These are phyloP conservation scores for Tephrocybe sp. DNA, from an alignment of 768 basidiomycete genomes.

Conservation along the genomic window DNA sequence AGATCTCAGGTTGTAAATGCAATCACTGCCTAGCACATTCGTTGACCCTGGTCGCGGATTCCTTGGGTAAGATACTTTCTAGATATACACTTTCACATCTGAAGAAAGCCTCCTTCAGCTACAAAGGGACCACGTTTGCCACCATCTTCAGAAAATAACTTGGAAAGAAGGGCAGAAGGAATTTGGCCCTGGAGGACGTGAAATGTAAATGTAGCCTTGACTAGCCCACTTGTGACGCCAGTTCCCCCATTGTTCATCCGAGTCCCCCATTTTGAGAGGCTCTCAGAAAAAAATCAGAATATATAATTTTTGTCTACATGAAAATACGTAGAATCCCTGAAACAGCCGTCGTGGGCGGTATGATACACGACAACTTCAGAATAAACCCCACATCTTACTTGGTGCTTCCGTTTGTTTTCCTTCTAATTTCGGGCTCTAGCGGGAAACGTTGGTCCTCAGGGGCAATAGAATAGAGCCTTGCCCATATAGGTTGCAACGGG, in stretches of 20 bases:
- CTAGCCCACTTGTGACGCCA: too few species aligned
- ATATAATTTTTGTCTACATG: too few species aligned
- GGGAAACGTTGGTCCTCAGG: conserved; percentile 46
- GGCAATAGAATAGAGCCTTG: conserved; percentile 34
- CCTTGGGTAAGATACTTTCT: conserved; percentile 39
- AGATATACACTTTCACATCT: not conserved
- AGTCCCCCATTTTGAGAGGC: too few species aligned
- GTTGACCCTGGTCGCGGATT: conserved; percentile 51
- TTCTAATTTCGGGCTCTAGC: conserved; percentile 43
- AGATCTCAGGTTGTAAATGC: not conserved
- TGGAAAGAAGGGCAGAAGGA: too few species aligned
- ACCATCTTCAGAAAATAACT: conserved; percentile 38
- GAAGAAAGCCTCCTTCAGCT: conserved; percentile 22
- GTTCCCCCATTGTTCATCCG: too few species aligned
- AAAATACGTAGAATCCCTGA: too few species aligned
- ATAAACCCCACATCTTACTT: conserved; percentile 18
- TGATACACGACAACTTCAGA: too few species aligned
- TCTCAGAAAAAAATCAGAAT: too few species aligned
- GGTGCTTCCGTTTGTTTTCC: conserved; percentile 31
- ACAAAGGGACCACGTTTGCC: conserved; percentile 45
- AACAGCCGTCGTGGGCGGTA: too few species aligned
- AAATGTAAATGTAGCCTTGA: too few species aligned
- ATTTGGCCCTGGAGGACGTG: too few species aligned
- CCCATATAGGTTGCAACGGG: conserved; percentile 36
- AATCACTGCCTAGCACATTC: conserved; percentile 37